Evolutionary conservation across 345 rosid genomes (phyloP), one percentile per base, ranked within the genome.

Genomic region (Melaleuca quinquenervia): DNA sequence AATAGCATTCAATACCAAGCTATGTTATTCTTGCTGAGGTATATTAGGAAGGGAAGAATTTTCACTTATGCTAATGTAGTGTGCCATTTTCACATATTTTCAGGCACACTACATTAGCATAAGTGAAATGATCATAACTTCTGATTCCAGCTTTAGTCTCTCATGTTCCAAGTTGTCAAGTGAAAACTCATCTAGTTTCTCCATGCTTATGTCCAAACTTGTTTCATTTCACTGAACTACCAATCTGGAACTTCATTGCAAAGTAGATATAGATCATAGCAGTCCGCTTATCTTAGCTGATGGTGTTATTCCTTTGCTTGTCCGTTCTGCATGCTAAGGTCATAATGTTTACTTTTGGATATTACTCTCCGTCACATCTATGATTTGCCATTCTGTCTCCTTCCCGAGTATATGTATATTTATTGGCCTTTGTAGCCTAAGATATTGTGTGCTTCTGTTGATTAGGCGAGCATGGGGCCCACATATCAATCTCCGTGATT

Each of bases 381-480:
- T 84, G 50, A 22, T 55, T 84, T 14, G 10, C 29, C 50, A 32
- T 22, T 82, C n/a, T 44, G 29, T 58, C 36, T 58, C 18, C 64
- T 29, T 48, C 52, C 50, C n/a, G 27, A 74, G 41, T 41, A 41
- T 41, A 41, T 41, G 41, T 41, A 41, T 41, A 2, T 41, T 41
- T 41, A 41, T 41, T 41, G 41, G 76, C 83, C 62, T 45, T 64
- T 82, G 55, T n/a, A n/a, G 84, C 52, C 53, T 49, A 82, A 82
- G 11, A 50, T 50, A 5, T 27, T 24, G 3, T 45, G 53, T 54
- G 21, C 10, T 44, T 54, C 74, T 21, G 3, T 86, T 82, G 24
- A 88, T 84, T 83, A 94, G 96, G 90, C 96, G 90, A 89, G 93
- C 94, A 62, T 94, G 95, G 96, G 91, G 91, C 64, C 91, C 89